These are phyloP conservation scores for Paramecium sexaurelia DNA, from an alignment of 73 alveolate species.

Conservation along the genomic window DNA sequence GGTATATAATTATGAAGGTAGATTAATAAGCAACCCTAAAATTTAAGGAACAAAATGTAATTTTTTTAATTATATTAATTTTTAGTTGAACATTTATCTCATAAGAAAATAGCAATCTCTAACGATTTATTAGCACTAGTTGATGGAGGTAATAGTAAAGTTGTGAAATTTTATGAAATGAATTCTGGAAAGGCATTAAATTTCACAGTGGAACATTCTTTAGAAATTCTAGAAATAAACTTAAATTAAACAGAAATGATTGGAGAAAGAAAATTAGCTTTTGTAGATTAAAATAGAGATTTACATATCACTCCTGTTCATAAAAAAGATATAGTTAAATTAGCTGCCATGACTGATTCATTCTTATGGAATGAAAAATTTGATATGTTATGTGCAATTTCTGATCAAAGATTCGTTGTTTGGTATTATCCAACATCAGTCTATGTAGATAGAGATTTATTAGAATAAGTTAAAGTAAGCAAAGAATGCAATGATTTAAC, in stretches of 20 bases:
- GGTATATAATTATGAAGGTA: conserved; percentile 97
- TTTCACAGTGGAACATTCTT: conserved; percentile 83
- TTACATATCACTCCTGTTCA: conserved; percentile 92
- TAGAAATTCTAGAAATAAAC: conserved; percentile 85
- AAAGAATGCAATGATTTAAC: conserved; percentile 64
- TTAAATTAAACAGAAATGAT: conserved; percentile 92
- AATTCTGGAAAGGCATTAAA: conserved; percentile 89
- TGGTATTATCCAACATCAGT: conserved; percentile 99
- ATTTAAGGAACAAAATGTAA: conserved; percentile 83
- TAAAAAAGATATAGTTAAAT: conserved; percentile 87
- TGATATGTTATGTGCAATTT: conserved; percentile 84
- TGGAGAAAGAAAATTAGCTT: conserved; percentile 95
- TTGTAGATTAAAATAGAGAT: conserved; percentile 97
- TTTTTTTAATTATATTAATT: neutral
- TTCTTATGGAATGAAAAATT: conserved; percentile 72
- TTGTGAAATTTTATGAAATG: conserved; percentile 87
- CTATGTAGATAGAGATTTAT: conserved; percentile 96
- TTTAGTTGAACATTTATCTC: conserved; percentile 86
- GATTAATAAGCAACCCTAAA: conserved; percentile 89
- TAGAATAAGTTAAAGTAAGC: conserved; percentile 77
- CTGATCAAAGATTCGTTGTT: conserved; percentile 94
- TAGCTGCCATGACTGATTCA: conserved; percentile 97
- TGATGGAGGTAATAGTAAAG: conserved; percentile 88
- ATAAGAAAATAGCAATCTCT: conserved; percentile 80
- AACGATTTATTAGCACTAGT: conserved; percentile 91